Evolutionary conservation across 2,329 filamentous ascomycete genomes (phyloP).

Genomic region (Diaporthe sp.): DNA sequence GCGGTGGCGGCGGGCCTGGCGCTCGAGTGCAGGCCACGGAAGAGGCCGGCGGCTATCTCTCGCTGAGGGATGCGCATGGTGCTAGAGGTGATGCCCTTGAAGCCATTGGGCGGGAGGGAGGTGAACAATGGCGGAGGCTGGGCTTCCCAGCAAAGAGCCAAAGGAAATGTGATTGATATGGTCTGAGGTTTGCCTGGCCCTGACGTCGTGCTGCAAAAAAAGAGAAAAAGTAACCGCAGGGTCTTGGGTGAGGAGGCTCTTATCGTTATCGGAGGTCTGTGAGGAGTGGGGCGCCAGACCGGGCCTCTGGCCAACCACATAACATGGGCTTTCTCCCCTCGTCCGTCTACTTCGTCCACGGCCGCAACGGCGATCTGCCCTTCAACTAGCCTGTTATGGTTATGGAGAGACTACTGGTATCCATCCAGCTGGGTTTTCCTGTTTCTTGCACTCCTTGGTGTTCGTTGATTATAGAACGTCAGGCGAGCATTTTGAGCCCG

Average conservation of each 20-base stretch:
- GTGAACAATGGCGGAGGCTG: background rate
- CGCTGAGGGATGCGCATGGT: slow-evolving; percentile 40
- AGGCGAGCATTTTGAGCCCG: too few relatives aligned
- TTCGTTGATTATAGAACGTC: background rate
- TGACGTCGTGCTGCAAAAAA: slow-evolving; percentile 16
- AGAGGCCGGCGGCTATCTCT: slow-evolving; percentile 37
- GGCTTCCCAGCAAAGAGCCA: background rate
- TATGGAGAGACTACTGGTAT: background rate
- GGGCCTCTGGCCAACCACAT: slow-evolving; percentile 13
- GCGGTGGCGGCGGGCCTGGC: slow-evolving; percentile 29
- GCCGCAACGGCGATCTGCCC: background rate
- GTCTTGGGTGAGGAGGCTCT: background rate
- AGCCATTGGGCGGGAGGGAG: slow-evolving; percentile 35
- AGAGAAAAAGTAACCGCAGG: background rate
- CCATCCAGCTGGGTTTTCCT: background rate
- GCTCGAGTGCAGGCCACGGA: slow-evolving; percentile 47
- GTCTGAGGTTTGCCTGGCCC: background rate
- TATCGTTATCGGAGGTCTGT: slow-evolving; percentile 28
- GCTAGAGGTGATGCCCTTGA: background rate
- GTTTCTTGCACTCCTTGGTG: background rate
- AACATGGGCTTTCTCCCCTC: background rate
- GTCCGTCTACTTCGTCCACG: background rate
- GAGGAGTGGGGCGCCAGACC: background rate
- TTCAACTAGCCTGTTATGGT: background rate
- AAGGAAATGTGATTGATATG: background rate